A percentile compares a stretch with the other conserved stretches of the same genome.
Conservation (phyloP, 805 yeast genomes). For the Brettanomyces anomalus region DNA sequence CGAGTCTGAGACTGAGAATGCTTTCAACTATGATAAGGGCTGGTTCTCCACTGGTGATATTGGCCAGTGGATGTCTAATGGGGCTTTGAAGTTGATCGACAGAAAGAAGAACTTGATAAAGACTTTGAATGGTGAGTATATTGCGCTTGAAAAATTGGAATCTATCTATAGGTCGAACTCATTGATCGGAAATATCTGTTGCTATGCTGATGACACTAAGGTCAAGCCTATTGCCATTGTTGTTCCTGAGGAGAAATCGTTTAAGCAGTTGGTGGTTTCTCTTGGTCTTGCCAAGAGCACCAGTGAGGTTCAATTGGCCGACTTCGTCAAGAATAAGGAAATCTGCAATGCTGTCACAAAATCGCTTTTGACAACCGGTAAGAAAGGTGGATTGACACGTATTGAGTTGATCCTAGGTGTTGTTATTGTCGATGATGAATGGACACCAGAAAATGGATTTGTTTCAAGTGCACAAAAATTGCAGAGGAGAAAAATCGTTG, state of each 20-base stretch:
- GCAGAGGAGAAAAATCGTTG: slow-evolving; percentile 84
- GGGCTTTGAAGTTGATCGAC: slow-evolving; percentile 78
- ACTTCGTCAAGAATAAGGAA: slow-evolving; percentile 46
- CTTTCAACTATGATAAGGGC: slow-evolving; percentile 68
- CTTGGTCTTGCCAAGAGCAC: slow-evolving; percentile 37
- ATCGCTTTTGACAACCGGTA: slow-evolving; percentile 65
- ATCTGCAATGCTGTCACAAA: slow-evolving; percentile 46
- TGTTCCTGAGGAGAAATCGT: slow-evolving; percentile 64
- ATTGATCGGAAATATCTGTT: slow-evolving; percentile 74
- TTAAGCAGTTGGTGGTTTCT: slow-evolving; percentile 52
- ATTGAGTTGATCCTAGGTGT: slow-evolving; percentile 79
- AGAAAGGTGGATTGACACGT: slow-evolving; percentile 70
- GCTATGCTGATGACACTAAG: slow-evolving; percentile 81
- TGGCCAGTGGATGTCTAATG: slow-evolving; percentile 82
- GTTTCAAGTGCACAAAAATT: slow-evolving; percentile 95
- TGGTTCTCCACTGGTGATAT: slow-evolving; percentile 98
- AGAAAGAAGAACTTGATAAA: slow-evolving; percentile 94
- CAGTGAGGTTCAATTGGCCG: slow-evolving; percentile 33
- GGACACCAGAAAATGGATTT: slow-evolving; percentile 95
- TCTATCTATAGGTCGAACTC: slow-evolving; percentile 79
- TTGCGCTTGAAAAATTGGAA: slow-evolving; percentile 93
- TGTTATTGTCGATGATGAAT: slow-evolving; percentile 77
- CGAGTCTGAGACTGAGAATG: slow-evolving; percentile 66
- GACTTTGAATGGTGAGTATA: slow-evolving; percentile 94
- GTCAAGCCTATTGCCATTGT: slow-evolving; percentile 91